phyloP scores from a whole-genome alignment of 257 asterid species.

The Euphrasia confusa region DNA sequence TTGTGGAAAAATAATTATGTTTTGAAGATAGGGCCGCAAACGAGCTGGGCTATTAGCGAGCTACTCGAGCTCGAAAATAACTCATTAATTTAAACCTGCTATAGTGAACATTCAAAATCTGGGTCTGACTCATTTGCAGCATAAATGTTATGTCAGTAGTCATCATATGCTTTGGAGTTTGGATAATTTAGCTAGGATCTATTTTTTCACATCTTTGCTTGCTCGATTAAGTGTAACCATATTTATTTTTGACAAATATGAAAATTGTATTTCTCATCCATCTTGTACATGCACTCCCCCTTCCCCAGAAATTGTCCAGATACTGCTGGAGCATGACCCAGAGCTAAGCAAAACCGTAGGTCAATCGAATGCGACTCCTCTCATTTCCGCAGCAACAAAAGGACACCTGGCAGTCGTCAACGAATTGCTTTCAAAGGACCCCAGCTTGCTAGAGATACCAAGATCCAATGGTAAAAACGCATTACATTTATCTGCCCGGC shows the following conservation, averaged over 20 bases:
- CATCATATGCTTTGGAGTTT: no score
- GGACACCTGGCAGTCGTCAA: conserved; percentile 63
- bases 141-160: no score
- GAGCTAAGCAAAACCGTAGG: conserved; percentile 60
- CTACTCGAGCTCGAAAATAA: not conserved
- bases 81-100: no score
- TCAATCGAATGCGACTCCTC: conserved; percentile 79
- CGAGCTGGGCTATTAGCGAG: not conserved
- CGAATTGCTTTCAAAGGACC: conserved; percentile 54
- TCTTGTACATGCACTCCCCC: not conserved
- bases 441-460: conserved; percentile 53
- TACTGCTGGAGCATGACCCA: conserved; percentile 63
- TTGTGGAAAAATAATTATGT: not conserved
- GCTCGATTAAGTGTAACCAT: not conserved
- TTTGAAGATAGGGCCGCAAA: not conserved
- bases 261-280: not conserved
- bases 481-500: conserved; percentile 70
- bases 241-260: not conserved
- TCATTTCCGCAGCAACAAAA: conserved; percentile 68
- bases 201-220: no score
- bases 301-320: conserved; percentile 51
- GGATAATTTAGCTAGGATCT: no score
- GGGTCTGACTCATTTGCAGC: no score
- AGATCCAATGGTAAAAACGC: conserved; percentile 71
- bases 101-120: no score